Evolutionary conservation across 2,329 filamentous ascomycete species (phyloP), one percentile per base, ranked within the genome.

Genomic region (Fusarium goolgardi): DNA sequence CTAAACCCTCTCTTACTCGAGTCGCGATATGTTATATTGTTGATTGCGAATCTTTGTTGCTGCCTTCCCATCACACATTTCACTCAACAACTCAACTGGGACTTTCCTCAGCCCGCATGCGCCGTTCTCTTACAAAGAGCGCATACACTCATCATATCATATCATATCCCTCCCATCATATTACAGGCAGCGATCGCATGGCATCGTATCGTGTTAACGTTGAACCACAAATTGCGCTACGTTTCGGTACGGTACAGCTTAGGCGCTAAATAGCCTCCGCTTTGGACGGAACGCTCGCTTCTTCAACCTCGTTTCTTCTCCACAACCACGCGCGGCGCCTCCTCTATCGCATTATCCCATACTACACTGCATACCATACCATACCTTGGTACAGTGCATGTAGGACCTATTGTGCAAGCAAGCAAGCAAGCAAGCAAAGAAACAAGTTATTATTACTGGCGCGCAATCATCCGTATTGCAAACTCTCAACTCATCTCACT

Each of bases 321-420:
- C 70, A 72, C 70, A 72, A 69, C 63, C 70, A 67, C 67, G 59
- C 70, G 64, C 55, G 55, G 64, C 55, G 55, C 65, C 65, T 69
- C 70, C 62, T 71, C 70, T 50, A 67, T 72, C 67, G 70, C 70
- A 72, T 72, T 69, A 62, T 69, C 57, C 52, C 65, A 66, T 69
- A 69, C 65, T 60, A 61, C 59, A 35, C 55, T 58, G 56, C 53
- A 51, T 29, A 51, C 44, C 25, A 45, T 55, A 55, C 54, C 46
- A 35, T 57, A 35, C 18, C 34, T 35, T 37, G 34, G 34, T 49
- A 49, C 31, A 50, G 47, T 35, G 47, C 37, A 50, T 50, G 32
- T 50, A 39, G 23, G 23, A 21, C 47, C n/a, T 50, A 27, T 50
- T 39, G 25, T 37, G 15, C 21, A 35, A 27, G 18, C 35, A 37